A percentile compares a stretch with the other conserved stretches of the same genome.
phyloP scores from a whole-genome alignment of 306 rosid genomes.

The Dicorynia guianensis region DNA sequence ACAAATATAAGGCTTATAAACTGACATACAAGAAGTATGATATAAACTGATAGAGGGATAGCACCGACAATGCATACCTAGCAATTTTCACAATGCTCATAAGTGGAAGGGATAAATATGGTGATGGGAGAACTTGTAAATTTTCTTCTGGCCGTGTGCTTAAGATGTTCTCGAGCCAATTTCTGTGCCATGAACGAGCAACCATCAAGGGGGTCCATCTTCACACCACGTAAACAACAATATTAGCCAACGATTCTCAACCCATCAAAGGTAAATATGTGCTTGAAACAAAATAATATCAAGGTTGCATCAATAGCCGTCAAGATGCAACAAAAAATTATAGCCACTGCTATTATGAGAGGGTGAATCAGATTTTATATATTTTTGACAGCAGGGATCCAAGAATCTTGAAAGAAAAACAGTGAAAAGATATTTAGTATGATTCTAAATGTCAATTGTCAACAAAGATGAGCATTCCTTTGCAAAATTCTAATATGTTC shows the following conservation, averaged over 20 bases:
- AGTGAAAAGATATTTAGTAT: neutral
- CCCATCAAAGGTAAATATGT: conserved; percentile 20
- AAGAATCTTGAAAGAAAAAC: conserved; percentile 17
- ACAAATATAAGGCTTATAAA: conserved; percentile 14
- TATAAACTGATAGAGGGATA: conserved; percentile 11
- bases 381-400: no score
- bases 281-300: conserved; percentile 8
- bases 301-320: neutral
- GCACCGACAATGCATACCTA: conserved; percentile 56
- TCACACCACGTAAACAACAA: conserved; percentile 41
- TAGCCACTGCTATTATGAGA: no score
- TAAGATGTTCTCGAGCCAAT: conserved; percentile 80
- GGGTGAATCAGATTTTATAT: no score
- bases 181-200: conserved; percentile 90
- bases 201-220: conserved; percentile 95
- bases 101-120: conserved; percentile 83
- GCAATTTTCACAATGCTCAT: conserved; percentile 92
- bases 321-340: conserved; percentile 25
- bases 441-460: neutral
- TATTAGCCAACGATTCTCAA: conserved; percentile 25
- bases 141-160: conserved; percentile 57
- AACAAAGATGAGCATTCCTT: neutral
- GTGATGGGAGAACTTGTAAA: conserved; percentile 69
- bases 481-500: neutral
- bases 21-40: neutral